A percentile compares a stretch with the other conserved stretches of the same genome.
Conservation (phyloP, 805 yeast genomes). For the Cephaloascus albidus region DNA sequence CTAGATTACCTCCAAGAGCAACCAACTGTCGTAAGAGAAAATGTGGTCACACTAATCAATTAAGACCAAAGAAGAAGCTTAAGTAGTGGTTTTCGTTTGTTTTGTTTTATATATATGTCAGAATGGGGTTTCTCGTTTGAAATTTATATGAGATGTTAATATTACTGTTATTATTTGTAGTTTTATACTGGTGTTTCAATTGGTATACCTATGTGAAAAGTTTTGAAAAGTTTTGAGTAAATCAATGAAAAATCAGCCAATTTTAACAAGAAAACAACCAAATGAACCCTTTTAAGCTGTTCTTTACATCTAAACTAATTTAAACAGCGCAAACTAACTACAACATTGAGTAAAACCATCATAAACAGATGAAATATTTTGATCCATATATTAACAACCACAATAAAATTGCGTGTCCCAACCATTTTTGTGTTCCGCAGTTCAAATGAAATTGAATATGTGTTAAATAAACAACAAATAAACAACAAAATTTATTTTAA, state of each 20-base stretch:
- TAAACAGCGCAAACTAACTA: neutral
- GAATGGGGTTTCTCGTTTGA: neutral
- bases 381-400: no score
- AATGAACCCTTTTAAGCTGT: no score
- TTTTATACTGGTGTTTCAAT: neutral
- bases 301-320: no score
- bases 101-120: neutral
- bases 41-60: slow-evolving; percentile 99
- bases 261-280: no score
- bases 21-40: slow-evolving; percentile 99
- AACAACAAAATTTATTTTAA: no score
- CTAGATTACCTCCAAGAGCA: slow-evolving; percentile 99
- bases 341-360: neutral
- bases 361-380: neutral
- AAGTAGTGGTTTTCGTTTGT: slow-evolving; percentile 54
- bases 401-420: no score
- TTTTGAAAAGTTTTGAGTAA: neutral
- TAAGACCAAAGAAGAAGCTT: slow-evolving; percentile 99
- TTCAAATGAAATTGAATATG: no score
- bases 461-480: neutral
- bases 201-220: no score
- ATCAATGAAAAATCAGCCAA: no score
- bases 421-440: no score
- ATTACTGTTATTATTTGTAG: neutral
- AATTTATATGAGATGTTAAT: neutral